Base-by-base conservation (phyloP, 2,329 filamentous ascomycete species). In the Fusarium sacchari region DNA sequence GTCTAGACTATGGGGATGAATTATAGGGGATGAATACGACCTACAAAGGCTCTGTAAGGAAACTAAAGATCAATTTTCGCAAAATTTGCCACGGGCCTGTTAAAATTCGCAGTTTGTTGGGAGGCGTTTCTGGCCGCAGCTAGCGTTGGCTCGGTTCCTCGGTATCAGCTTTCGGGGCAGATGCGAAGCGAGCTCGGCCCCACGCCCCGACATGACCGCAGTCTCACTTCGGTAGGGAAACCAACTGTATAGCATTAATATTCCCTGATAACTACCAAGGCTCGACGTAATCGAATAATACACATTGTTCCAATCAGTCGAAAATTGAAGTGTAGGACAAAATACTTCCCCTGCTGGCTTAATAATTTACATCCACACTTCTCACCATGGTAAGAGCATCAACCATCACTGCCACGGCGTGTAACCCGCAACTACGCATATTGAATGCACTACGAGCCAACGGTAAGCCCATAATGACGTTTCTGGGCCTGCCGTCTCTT, bases 51-150 rank as follows among this genome's bases (percentile, higher is more conserved):
- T 34, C 14, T 34, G 17, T 34, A 34, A 15, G 3, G 6, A 34
- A 7, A 6, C 15, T 6, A 2, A 17, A 39, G 12, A 40, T 22
- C 20, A 40, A 40, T 6, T 40, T 2, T 40, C 14, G 20, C 12
- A 22, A 2, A 14, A 0, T 14, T 22, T 12, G 8, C 7, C 4
- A 40, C 7, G 4, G 7, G 12, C 12, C 20, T 4, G 14, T 14
- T 40, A 2, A 3, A 9, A 14, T 22, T 22, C 7, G 14, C 5
- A 8, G 12, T 8, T 22, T 0, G 12, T 7, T 12, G 4, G 6
- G 12, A 14, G 20, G 20, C 17, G 40, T 2, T 6, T 43, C 24
- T 7, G 0, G 40, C 22, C 18, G 20, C 1, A 28, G 6, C n/a
- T 18, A 44, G 3, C 6, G 17, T 11, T 6, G 10, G 18, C 12